Base-by-base conservation (phyloP, 2,329 filamentous ascomycete species). In the Delphinella strobiligena region DNA sequence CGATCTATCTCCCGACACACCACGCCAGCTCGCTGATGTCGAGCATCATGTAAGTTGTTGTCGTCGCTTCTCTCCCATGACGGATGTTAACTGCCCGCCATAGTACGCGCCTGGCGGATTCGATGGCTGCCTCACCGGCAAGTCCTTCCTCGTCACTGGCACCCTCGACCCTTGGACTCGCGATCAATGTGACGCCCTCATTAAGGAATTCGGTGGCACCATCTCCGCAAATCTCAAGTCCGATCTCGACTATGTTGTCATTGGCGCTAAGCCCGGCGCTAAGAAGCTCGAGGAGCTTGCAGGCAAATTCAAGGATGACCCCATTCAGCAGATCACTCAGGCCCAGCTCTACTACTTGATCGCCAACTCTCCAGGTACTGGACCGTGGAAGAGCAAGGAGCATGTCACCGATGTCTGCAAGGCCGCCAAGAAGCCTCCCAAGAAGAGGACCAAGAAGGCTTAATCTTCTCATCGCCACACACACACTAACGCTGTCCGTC, bases 111-210 rank as follows among this genome's bases (percentile, higher is more conserved):
- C 42, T 11, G n/a, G 16, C 7, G 46, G 46, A 5, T 3, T 16
- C 4, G 9, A 37, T 16, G 29, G 34, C 14, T 34, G 36, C 24
- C 41, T 48, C 16, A 12, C 16, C 1, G 32, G 37, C n/a, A 14
- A 30, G 5, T 37, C 31, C 8, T 44, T 44, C 31, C 19, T 42
- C 29, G 19, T 48, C 34, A 41, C 40, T 8, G 46, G 44, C 10
- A 38, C 35, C 9, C 44, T 44, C 5, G 33, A 40, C 5, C 37
- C 42, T 19, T 38, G 45, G 34, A 46, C 27, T 9, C 38, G 41
- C 16, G 37, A 34, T 7, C 33, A 44, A 10, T 16, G 32, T 5
- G 22, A 41, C 18, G 37, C 36, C 15, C 34, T 48, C 14, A 40
- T 46, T 19, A 33, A 30, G 24, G 29, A 31, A 0, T 44, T 42